Base-by-base conservation (phyloP, 257 asterid species). In the Solanum peruvianum region DNA sequence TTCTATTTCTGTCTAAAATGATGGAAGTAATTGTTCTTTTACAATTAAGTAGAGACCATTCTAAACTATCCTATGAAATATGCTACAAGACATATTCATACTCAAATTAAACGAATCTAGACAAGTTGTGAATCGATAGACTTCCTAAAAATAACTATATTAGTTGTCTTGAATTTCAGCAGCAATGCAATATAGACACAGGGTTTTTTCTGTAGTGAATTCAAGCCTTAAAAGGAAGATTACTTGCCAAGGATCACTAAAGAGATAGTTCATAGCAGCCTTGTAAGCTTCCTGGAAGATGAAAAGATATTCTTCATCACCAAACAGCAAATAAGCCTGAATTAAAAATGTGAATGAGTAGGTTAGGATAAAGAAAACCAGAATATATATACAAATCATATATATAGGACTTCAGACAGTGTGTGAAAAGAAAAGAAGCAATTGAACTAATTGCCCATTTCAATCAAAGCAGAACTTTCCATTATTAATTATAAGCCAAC, bases 281-380 rank as follows among this genome's bases (percentile, higher is more conserved):
- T 88, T 94, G 88, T 97, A 95, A 89, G 99, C 99, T 93, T 97
- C 99, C 91, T 95, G 98, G 90, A 97, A 97, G 89, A 97, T 97
- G 90, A 92, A 97, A 45, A 97, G 94, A 92, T 97, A 96, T 91
- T 95, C 99, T 90, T 97, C 98, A 89, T 97, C 98, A 31, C 99
- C 99, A 92, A 97, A 97, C 86, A 97, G 90, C 86, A 97, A 86
- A 91, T 94, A 93, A 86, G 99, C 99, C 99, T 97, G 93, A 87
- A 83, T 15, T 29, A 49, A 29, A 47, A 27, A 45, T 78, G 85
- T 69, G 89, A 88, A 87, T 80, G 29, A 80, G 44, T 47, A 16
- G 42, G 67, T 29, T 31, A 80, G 42, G 27, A 80, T 47, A 47
- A 80, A 45, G 66, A 18, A 45, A 80, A 76, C 35, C 60, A 42